Conservation (phyloP, 495 filamentous ascomycete species). For the Tuber melanosporum region DNA sequence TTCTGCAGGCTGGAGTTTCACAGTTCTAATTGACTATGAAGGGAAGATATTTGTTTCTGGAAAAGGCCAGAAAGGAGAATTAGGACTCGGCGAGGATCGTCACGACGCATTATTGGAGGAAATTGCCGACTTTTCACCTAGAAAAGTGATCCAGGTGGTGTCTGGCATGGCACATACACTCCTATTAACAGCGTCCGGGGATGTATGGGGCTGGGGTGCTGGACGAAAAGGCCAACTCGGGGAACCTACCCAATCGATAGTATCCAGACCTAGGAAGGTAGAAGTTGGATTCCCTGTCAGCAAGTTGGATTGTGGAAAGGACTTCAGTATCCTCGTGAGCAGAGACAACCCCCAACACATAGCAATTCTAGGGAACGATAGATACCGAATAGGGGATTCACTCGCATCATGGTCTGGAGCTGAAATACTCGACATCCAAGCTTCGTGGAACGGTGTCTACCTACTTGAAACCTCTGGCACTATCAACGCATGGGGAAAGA, state of each 20-base stretch:
- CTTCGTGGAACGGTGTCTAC: constrained; percentile 72
- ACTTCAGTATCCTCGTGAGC: constrained; percentile 68
- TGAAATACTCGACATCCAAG: constrained; percentile 48
- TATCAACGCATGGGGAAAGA: constrained; percentile 63
- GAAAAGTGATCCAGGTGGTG: constrained; percentile 53
- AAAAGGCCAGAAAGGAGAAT: constrained; percentile 60
- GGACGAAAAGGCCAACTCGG: constrained; percentile 80
- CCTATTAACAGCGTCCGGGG: constrained; percentile 63
- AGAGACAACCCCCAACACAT: constrained; percentile 50
- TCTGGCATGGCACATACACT: constrained; percentile 74
- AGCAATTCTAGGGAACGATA: constrained; percentile 55
- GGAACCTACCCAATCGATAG: constrained; percentile 44
- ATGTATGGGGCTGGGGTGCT: constrained; percentile 82
- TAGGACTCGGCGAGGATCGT: constrained; percentile 53
- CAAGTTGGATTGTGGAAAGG: constrained; percentile 66
- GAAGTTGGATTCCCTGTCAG: constrained; percentile 52
- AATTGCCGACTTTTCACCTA: constrained; percentile 58
- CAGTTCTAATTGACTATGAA: constrained; percentile 50
- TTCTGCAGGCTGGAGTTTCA: constrained; percentile 73
- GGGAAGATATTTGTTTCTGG: constrained; percentile 57
- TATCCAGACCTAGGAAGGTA: constrained; percentile 57
- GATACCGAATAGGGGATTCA: constrained; percentile 35
- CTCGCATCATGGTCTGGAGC: constrained; percentile 54
- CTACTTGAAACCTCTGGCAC: constrained; percentile 54
- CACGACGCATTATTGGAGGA: constrained; percentile 27